Evolutionary conservation across 176 grass and related monocot genomes (phyloP).

Genomic region (Stipa capillata): DNA sequence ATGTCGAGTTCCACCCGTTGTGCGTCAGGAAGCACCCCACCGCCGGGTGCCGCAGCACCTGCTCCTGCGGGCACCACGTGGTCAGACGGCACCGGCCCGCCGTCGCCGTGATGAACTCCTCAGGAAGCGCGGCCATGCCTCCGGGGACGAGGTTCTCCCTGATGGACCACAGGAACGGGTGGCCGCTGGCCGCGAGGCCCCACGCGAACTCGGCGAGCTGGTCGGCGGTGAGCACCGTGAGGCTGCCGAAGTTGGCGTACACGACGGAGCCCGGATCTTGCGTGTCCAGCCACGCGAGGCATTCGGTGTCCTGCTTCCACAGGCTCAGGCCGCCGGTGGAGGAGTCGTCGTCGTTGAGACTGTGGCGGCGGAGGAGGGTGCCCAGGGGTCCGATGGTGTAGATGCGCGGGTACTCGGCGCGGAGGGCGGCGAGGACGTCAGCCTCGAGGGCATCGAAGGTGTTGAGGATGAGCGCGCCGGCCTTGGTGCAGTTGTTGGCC

Average conservation of each 20-base stretch:
- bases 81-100: constrained; percentile 14
- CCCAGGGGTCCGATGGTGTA: constrained; percentile 29
- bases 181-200: constrained; percentile 30
- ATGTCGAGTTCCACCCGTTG: too few species aligned
- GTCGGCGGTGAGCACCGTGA: constrained; percentile 10
- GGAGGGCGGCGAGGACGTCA: constrained; percentile 1
- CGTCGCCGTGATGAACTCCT: constrained; percentile 27
- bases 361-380: not conserved
- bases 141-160: constrained; percentile 25
- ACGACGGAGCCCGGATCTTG: constrained; percentile 23
- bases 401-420: too few species aligned
- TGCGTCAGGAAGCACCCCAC: constrained; percentile 48
- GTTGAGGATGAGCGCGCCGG: constrained; percentile 36
- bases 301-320: constrained; percentile 36
- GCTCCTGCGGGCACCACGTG: constrained; percentile 43
- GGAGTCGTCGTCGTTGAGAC: not conserved
- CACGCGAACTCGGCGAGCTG: constrained; percentile 51
- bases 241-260: constrained; percentile 54
- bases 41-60: constrained; percentile 33
- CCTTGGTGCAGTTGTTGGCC: constrained; percentile 16
- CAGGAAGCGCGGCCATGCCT: not conserved
- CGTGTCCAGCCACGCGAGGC: constrained; percentile 30
- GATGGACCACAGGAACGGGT: constrained; percentile 32
- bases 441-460: constrained; percentile 39
- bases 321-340: constrained; percentile 11